Evolutionary conservation across 2,329 filamentous ascomycete genomes (phyloP), one percentile per base, ranked within the genome.

Genomic region (Davidsoniella eucalypti): DNA sequence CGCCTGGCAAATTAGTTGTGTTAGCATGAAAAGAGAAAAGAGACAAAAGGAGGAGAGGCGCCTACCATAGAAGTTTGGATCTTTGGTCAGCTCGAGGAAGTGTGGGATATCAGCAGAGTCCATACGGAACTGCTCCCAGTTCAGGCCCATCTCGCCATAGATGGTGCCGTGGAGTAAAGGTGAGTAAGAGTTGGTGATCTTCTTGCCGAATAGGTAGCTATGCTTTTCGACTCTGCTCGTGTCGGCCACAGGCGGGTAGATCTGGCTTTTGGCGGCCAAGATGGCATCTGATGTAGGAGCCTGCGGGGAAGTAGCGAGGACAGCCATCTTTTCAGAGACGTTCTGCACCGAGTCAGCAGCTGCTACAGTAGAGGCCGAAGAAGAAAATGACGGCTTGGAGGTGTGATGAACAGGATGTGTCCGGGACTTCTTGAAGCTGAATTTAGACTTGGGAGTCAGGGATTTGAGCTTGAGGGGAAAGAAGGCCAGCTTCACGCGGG

Each of bases 51-150:
- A 36, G 37, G 7, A 36, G 39, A 29, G 39, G 7, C 18, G 55
- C 66, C 40, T 64, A 73, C 78, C 80, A 58, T 79, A 81, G 61
- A 79, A 82, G 56, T 71, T 67, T 14, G 74, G 71, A 55, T 79
- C 65, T 53, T 69, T 67, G 33, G 75, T 68, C 6, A 82, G 64
- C 17, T 65, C 55, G 18, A 76, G 59, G 56, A 76, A 77, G 18
- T 62, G 57, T 6, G 62, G 54, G 55, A 76, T 68, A 55, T 73
- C 67, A 26, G 63, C 63, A 2, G 72, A 75, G 55, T 77, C 74
- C 23, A 76, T 67, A 10, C 73, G 65, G 29, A 68, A 58, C 56
- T 76, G 72, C 50, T 63, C 67, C 70, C 73, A 76, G 38, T 67
- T 64, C 45, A 76, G 61, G 5, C 64, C 64, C 2, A 76, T 62